Conservation (phyloP, 1,139 yeast species). For the Candida frijolesensis region DNA sequence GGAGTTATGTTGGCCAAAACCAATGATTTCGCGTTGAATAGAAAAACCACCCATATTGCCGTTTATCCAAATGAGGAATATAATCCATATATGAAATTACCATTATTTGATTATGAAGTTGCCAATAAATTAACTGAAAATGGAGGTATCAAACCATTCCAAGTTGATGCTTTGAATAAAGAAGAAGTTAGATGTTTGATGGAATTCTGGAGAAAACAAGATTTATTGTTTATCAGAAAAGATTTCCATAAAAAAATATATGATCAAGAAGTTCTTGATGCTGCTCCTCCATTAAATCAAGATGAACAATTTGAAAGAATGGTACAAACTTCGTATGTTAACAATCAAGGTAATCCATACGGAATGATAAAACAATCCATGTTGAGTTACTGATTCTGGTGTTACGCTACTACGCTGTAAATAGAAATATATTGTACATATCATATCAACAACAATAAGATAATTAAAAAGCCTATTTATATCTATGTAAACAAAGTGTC, state of each 20-base stretch:
- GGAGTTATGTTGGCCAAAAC: slow-evolving; percentile 70
- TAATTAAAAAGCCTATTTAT: slow-evolving; percentile 24
- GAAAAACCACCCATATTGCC: slow-evolving; percentile 60
- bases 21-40: slow-evolving; percentile 18
- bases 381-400: slow-evolving; percentile 22
- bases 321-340: slow-evolving; percentile 57
- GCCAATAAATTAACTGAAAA: slow-evolving; percentile 50
- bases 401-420: background rate
- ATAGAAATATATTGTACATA: slow-evolving; percentile 5
- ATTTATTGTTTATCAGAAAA: slow-evolving; percentile 49
- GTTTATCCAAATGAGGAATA: slow-evolving; percentile 51
- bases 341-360: slow-evolving; percentile 84
- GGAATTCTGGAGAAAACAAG: slow-evolving; percentile 55
- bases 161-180: slow-evolving; percentile 53
- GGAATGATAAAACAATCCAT: slow-evolving; percentile 52
- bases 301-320: slow-evolving; percentile 34
- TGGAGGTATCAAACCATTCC: slow-evolving; percentile 50
- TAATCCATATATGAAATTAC: slow-evolving; percentile 56
- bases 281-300: slow-evolving; percentile 18
- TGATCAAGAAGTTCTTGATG: background rate
- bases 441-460: background rate
- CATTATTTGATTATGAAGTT: slow-evolving; percentile 56
- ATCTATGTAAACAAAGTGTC: slow-evolving; percentile 83
- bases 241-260: slow-evolving; percentile 41
- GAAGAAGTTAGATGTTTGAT: slow-evolving; percentile 58